A percentile compares a stretch with the other conserved stretches of the same genome.
These are phyloP conservation scores for Penicillium fuscoglaucum DNA, from an alignment of 2,329 filamentous ascomycete genomes.

Conservation along the genomic window DNA sequence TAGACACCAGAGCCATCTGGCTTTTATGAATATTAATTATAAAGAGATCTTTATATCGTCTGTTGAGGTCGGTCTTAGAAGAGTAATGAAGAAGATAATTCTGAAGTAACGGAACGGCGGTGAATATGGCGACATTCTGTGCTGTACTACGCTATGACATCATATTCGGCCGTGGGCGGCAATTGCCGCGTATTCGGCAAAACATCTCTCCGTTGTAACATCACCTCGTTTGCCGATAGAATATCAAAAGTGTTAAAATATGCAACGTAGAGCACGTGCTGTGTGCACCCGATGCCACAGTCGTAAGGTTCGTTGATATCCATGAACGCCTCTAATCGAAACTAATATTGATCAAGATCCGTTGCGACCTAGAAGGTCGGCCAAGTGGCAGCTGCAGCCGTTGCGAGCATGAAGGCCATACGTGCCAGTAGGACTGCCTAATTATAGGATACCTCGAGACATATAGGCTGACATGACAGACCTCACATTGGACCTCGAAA, in stretches of 20 bases:
- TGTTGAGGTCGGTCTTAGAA: too few relatives aligned
- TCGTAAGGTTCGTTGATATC: constrained; percentile 1
- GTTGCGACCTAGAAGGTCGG: constrained; percentile 12
- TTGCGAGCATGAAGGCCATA: constrained; percentile 5
- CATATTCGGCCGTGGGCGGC: not conserved
- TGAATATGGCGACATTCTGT: too few relatives aligned
- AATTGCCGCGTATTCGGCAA: not conserved
- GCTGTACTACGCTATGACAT: not conserved
- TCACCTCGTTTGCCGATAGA: not conserved
- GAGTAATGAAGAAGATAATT: too few relatives aligned
- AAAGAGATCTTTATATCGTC: too few relatives aligned
- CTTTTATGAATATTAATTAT: too few relatives aligned
- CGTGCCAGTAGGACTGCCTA: constrained; percentile 1
- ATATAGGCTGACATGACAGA: not conserved
- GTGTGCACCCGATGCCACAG: constrained; percentile 11
- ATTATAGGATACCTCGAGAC: not conserved
- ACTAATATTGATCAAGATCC: constrained; percentile 6
- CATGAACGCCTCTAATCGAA: not conserved
- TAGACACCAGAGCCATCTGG: too few relatives aligned
- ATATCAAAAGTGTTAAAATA: not conserved
- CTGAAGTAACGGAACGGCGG: too few relatives aligned
- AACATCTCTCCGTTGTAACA: not conserved
- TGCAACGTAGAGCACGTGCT: constrained; percentile 8
- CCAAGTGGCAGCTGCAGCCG: constrained; percentile 8
- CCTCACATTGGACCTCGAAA: constrained; percentile 7